Percentiles rank a stretch among this genome's conserved stretches.
phyloP scores from a whole-genome alignment of 495 filamentous ascomycete species.

The Pyrenula massariospora region DNA sequence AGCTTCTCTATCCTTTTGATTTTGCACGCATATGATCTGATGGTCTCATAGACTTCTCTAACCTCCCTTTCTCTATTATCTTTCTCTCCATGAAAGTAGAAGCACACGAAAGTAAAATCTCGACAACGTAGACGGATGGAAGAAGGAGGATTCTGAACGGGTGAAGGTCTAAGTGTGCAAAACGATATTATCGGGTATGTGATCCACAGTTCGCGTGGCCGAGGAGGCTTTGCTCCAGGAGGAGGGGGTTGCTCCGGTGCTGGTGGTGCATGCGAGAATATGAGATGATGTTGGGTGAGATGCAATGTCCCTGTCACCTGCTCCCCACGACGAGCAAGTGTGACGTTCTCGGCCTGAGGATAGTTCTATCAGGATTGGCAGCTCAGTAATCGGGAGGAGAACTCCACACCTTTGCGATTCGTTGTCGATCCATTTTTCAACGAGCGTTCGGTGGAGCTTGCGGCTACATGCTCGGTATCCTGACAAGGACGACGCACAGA shows the following conservation, averaged over 20 bases:
- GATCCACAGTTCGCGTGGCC: slow-evolving; percentile 76
- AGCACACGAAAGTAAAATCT: slow-evolving; percentile 85
- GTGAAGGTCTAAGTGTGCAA: slow-evolving; percentile 59
- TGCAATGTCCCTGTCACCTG: slow-evolving; percentile 50
- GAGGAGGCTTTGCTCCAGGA: slow-evolving; percentile 17
- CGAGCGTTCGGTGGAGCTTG: background rate
- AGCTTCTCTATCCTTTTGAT: slow-evolving; percentile 78
- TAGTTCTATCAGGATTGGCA: slow-evolving; percentile 2
- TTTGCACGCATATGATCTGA: slow-evolving; percentile 71
- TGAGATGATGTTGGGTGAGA: slow-evolving; percentile 54
- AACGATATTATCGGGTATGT: slow-evolving; percentile 82
- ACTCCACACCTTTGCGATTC: slow-evolving; percentile 40
- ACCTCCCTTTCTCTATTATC: slow-evolving; percentile 30
- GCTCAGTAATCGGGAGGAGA: background rate
- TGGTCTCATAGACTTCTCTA: slow-evolving; percentile 80
- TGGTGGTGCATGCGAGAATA: slow-evolving; percentile 42
- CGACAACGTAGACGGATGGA: slow-evolving; percentile 81
- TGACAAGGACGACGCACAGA: too few relatives aligned
- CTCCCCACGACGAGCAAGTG: slow-evolving; percentile 47
- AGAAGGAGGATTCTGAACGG: slow-evolving; percentile 59
- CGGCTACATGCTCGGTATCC: background rate
- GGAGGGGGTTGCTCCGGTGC: slow-evolving; percentile 21
- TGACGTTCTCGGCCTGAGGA: slow-evolving; percentile 50
- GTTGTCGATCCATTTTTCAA: slow-evolving; percentile 39
- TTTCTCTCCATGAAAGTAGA: slow-evolving; percentile 69